Evolutionary conservation across 768 basidiomycete genomes (phyloP).

Genomic region (Rickenella mellea): DNA sequence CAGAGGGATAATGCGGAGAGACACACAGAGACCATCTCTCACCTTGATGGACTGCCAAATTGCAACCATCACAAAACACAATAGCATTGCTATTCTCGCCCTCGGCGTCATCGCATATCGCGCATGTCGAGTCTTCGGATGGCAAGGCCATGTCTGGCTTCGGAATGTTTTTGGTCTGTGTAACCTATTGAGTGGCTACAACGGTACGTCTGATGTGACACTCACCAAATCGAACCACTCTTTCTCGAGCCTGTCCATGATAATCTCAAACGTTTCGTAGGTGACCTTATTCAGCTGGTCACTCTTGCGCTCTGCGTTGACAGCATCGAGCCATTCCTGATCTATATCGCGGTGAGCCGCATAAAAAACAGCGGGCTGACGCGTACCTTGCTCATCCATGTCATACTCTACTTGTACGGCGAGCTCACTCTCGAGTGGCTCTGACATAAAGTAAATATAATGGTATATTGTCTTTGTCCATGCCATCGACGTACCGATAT

Average conservation of each 20-base stretch:
- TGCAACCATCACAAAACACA: slow-evolving; percentile 98
- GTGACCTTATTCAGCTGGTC: slow-evolving; percentile 61
- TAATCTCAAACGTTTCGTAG: slow-evolving; percentile 86
- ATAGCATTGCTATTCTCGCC: slow-evolving; percentile 99
- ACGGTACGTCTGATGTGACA: slow-evolving; percentile 5
- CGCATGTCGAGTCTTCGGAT: slow-evolving; percentile 92
- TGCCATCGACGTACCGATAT: slow-evolving; percentile 55
- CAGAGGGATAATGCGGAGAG: background rate
- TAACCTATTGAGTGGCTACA: background rate
- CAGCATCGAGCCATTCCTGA: slow-evolving; percentile 84
- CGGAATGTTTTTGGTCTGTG: slow-evolving; percentile 85
- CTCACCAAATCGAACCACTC: slow-evolving; percentile 95
- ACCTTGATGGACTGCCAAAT: slow-evolving; percentile 99
- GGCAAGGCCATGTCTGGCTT: slow-evolving; percentile 82
- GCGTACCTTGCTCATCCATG: slow-evolving; percentile 95
- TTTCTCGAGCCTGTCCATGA: slow-evolving; percentile 97
- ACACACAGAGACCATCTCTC: slow-evolving; percentile 13
- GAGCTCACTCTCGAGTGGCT: slow-evolving; percentile 88
- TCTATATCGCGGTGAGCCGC: slow-evolving; percentile 35
- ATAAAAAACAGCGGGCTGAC: background rate
- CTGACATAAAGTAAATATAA: slow-evolving; percentile 27
- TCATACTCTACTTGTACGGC: slow-evolving; percentile 95
- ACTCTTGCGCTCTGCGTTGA: slow-evolving; percentile 77
- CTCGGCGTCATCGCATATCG: slow-evolving; percentile 96
- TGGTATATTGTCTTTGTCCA: slow-evolving; percentile 1